Percentiles rank a stretch among this genome's conserved stretches.
These are phyloP conservation scores for Nemania abortiva DNA, from an alignment of 2,329 filamentous ascomycete species.

Conservation along the genomic window DNA sequence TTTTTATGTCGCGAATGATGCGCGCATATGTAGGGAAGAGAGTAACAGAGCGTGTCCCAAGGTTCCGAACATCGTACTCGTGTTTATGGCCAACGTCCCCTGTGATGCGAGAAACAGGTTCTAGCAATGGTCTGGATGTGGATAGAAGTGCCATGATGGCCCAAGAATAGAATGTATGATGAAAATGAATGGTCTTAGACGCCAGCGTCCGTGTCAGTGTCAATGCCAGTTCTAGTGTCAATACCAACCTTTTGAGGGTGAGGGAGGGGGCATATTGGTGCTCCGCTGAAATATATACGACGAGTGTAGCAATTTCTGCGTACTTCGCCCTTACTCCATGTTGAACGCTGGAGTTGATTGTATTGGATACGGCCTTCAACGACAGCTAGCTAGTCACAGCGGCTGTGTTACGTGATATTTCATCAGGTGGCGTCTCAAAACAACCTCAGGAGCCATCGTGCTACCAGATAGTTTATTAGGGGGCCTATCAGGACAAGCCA, in stretches of 20 bases:
- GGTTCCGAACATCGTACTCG: slow-evolving; percentile 66
- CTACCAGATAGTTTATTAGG: not conserved
- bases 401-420: not conserved
- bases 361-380: not conserved
- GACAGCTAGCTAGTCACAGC: not conserved
- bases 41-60: slow-evolving; percentile 71
- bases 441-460: not conserved
- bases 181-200: not conserved
- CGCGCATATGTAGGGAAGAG: slow-evolving; percentile 73
- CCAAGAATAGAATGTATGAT: not conserved
- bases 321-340: not conserved
- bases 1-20: slow-evolving; percentile 69
- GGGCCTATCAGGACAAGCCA: not conserved
- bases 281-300: not conserved
- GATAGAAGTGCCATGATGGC: not conserved
- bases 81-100: slow-evolving; percentile 22
- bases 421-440: slow-evolving; percentile 1
- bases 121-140: not conserved
- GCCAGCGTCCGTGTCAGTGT: not conserved
- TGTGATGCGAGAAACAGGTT: not conserved
- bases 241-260: not conserved
- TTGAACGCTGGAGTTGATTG: not conserved
- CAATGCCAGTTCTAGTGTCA: not conserved
- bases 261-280: not conserved
- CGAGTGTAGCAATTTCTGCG: not conserved